Evolutionary conservation across 768 basidiomycete species (phyloP).

Genomic region (Pisolithus marmoratus): DNA sequence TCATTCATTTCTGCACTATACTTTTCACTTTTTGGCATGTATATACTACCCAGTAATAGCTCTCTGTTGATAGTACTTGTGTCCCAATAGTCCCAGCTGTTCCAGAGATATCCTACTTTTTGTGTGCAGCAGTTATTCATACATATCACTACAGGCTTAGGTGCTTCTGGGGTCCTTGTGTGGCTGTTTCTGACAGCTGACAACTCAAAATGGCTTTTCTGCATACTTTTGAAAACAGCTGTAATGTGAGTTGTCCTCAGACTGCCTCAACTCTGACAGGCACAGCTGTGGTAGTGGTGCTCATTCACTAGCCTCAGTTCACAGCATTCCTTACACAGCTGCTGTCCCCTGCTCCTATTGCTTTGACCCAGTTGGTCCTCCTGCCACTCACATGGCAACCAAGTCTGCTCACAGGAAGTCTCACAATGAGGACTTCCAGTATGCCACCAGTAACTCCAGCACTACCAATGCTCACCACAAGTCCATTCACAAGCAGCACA

Average conservation of each 20-base stretch:
- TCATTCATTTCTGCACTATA: too few species aligned
- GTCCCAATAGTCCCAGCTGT: too few species aligned
- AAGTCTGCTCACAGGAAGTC: conserved; percentile 42
- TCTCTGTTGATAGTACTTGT: too few species aligned
- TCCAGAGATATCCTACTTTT: too few species aligned
- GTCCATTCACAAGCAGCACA: conserved; percentile 86
- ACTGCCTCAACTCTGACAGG: conserved; percentile 56
- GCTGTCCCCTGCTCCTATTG: conserved; percentile 66
- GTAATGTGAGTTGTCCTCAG: conserved; percentile 54
- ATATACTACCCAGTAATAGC: too few species aligned
- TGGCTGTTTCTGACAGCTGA: too few species aligned
- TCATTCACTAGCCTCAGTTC: conserved; percentile 42
- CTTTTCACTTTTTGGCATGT: too few species aligned
- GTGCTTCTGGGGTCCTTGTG: too few species aligned
- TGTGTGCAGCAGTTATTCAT: too few species aligned
- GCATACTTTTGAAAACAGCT: too few species aligned
- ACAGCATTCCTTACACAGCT: conserved; percentile 49
- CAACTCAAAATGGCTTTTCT: too few species aligned
- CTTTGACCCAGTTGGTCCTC: conserved; percentile 64
- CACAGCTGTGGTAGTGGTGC: conserved; percentile 69
- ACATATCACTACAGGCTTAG: too few species aligned
- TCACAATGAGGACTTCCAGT: conserved; percentile 64
- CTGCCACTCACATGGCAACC: conserved; percentile 47
- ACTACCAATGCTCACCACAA: conserved; percentile 74
- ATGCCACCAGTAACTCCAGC: conserved; percentile 36